These are phyloP conservation scores for Cercospora sp. DNA, from an alignment of 2,329 filamentous ascomycete species.

Conservation along the genomic window DNA sequence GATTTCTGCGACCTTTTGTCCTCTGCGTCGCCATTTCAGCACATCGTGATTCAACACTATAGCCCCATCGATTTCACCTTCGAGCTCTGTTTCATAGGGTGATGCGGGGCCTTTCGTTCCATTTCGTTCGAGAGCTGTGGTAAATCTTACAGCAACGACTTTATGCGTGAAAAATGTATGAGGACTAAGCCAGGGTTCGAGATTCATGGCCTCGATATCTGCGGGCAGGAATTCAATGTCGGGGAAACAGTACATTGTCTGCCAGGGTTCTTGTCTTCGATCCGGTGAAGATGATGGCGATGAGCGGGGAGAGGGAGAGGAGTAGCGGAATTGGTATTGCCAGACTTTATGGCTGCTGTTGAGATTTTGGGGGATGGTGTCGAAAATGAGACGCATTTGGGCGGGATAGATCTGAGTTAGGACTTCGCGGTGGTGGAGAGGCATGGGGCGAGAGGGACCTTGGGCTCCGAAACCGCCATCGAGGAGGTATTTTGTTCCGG, in stretches of 20 bases:
- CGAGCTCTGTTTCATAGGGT: slow-evolving; percentile 21
- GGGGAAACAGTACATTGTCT: slow-evolving; percentile 64
- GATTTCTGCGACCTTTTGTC: slow-evolving; percentile 42
- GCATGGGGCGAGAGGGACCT: slow-evolving; percentile 44
- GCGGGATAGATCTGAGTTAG: slow-evolving; percentile 25
- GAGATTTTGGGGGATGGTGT: slow-evolving; percentile 25
- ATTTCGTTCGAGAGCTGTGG: slow-evolving; percentile 23
- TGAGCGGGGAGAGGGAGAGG: background rate
- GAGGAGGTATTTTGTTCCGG: slow-evolving; percentile 33
- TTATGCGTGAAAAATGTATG: slow-evolving; percentile 57
- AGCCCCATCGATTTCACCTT: slow-evolving; percentile 31
- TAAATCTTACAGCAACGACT: slow-evolving; percentile 51
- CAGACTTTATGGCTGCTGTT: slow-evolving; percentile 43
- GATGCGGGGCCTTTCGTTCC: slow-evolving; percentile 21
- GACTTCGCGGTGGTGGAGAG: slow-evolving; percentile 33
- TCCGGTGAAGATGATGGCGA: background rate
- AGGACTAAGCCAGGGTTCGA: slow-evolving; percentile 52
- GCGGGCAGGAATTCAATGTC: slow-evolving; percentile 62
- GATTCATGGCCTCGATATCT: slow-evolving; percentile 64
- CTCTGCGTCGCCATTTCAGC: slow-evolving; percentile 36
- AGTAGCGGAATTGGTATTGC: slow-evolving; percentile 43
- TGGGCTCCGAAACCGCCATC: slow-evolving; percentile 46
- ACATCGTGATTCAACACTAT: slow-evolving; percentile 32
- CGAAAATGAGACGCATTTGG: slow-evolving; percentile 26
- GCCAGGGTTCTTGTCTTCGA: slow-evolving; percentile 53